These are phyloP conservation scores for Magnusiomyces starmeri DNA, from an alignment of 1,139 yeast species.

Conservation along the genomic window DNA sequence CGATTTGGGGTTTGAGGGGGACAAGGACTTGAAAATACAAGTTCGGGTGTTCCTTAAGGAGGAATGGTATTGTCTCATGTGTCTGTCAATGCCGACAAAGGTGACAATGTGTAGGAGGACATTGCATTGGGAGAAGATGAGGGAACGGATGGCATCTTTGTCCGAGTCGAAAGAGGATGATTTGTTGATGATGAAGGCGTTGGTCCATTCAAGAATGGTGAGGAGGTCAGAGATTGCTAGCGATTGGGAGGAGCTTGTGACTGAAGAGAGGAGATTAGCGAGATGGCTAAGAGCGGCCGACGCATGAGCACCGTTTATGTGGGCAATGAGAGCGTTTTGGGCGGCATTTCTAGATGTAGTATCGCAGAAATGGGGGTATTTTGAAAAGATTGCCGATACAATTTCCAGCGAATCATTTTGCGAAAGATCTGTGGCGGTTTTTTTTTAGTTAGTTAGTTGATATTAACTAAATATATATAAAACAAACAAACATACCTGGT, in stretches of 20 bases:
- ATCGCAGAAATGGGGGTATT: constrained; percentile 48
- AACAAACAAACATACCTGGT: constrained; percentile 3
- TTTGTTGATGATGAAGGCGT: constrained; percentile 27
- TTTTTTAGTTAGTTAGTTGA: neutral
- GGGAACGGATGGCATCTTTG: constrained; percentile 16
- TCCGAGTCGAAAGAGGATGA: constrained; percentile 13
- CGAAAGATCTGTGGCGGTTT: constrained; percentile 5
- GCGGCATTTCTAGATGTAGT: constrained; percentile 41
- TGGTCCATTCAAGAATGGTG: constrained; percentile 53
- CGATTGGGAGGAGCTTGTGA: constrained; percentile 33
- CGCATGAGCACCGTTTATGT: constrained; percentile 34
- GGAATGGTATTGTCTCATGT: constrained; percentile 24
- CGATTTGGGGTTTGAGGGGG: constrained; percentile 12
- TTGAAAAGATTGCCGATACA: constrained; percentile 36
- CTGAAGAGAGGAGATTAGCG: constrained; percentile 27
- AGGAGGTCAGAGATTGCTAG: constrained; percentile 50
- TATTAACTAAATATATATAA: neutral
- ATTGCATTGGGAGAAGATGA: constrained; percentile 24
- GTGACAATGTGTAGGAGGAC: constrained; percentile 24
- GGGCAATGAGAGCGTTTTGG: constrained; percentile 34
- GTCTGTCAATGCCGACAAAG: constrained; percentile 18
- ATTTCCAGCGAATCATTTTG: constrained; percentile 16
- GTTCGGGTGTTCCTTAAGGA: constrained; percentile 26
- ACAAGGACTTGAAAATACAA: constrained; percentile 20
- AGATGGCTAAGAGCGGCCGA: constrained; percentile 29